Conservation (phyloP, 805 yeast species). For the Metschnikowia amazonensis region DNA sequence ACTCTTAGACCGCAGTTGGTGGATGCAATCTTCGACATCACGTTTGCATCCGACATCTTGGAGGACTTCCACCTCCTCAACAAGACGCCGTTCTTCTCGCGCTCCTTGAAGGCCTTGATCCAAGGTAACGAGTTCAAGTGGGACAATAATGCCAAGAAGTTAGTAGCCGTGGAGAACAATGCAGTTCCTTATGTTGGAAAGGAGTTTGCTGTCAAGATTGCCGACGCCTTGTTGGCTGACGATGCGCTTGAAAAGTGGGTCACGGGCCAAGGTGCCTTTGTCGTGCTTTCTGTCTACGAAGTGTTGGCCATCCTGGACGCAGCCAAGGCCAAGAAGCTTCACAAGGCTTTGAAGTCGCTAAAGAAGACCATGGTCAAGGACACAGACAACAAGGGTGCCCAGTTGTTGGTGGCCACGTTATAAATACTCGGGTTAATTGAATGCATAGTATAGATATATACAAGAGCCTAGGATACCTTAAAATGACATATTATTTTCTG, state of each 20-base stretch:
- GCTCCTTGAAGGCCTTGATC: conserved; percentile 70
- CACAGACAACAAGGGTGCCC: conserved; percentile 62
- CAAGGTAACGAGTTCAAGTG: conserved; percentile 84
- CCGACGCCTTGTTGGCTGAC: conserved; percentile 48
- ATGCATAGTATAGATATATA: conserved; percentile 1
- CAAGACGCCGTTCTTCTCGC: conserved; percentile 63
- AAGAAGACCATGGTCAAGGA: conserved; percentile 43
- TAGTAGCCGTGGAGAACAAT: conserved; percentile 32
- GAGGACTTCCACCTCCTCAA: conserved; percentile 66
- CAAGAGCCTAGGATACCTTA: neutral
- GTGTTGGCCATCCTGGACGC: conserved; percentile 42
- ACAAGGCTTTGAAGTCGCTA: conserved; percentile 50
- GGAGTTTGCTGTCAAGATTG: conserved; percentile 54
- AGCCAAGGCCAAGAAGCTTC: conserved; percentile 44
- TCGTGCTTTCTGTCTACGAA: conserved; percentile 77
- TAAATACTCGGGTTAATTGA: conserved; percentile 8
- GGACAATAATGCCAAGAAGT: conserved; percentile 45
- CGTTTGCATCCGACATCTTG: conserved; percentile 59
- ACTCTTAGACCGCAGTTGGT: conserved; percentile 47
- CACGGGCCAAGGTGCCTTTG: conserved; percentile 65
- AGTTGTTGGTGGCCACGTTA: conserved; percentile 27
- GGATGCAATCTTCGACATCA: conserved; percentile 51
- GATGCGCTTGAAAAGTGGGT: conserved; percentile 59
- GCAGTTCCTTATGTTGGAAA: conserved; percentile 49
- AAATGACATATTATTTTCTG: conserved; percentile 16